Evolutionary conservation across 441 rosid genomes (phyloP), one percentile per base, ranked within the genome.

Genomic region (Eruca vesicaria): DNA sequence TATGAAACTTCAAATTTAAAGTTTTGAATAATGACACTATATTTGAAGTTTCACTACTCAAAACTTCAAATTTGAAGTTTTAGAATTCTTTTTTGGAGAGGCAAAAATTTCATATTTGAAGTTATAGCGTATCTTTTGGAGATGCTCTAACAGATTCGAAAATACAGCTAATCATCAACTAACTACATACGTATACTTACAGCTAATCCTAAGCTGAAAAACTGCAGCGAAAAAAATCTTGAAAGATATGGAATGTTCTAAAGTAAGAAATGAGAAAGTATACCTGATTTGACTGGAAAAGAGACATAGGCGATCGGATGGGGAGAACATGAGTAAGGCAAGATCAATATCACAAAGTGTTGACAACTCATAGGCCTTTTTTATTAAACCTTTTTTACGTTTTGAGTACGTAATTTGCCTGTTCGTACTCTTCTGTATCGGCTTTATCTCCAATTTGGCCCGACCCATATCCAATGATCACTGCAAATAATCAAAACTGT

Each of bases 321-420:
- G 86, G 5, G 89, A 85, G 82, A 88, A 88, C 92, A 88, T 84
- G 69, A 88, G 75, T 53, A 88, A 89, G 18, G 90, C 92, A 57
- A 88, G 86, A 68, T 86, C 92, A 41, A 88, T 86, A 62, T 85
- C 92, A 36, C 92, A 88, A 72, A 88, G 89, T 61, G 86, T 81
- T 7, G 92, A 84, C 53, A 88, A 85, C 58, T 88, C 92, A 35
- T 88, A 89, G 9, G 93, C 96, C 65, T 90, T 90, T 79, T 90
- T 89, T 66, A 91, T 84, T 76, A 91, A 84, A 16, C 97, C 94
- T 73, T 89, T 91, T 64, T 91, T 81, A 59, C 97, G 91, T 72
- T 91, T 91, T 28, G 97, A 91, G 60, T 82, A 89, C 21, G 93
- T 89, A 52, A 89, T 86, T 12, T 89, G 88, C 3, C 89, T 84